Conservation (phyloP, 345 rosid genomes). For the Eucalyptus melliodora region DNA sequence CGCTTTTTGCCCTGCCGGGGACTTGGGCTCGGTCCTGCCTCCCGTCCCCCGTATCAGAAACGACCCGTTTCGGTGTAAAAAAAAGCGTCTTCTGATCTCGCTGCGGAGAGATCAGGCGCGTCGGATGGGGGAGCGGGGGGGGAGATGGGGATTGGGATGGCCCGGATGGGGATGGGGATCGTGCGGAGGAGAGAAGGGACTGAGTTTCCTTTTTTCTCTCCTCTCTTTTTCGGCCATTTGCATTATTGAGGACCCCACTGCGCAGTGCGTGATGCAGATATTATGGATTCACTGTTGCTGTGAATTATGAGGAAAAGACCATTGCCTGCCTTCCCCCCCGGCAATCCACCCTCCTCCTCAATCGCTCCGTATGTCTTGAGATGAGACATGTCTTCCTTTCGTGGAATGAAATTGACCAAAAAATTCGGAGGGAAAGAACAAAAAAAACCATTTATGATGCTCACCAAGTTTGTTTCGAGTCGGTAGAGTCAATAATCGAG, state of each 20-base stretch:
- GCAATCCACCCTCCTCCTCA: neutral
- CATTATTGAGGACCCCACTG: neutral
- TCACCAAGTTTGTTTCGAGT: neutral
- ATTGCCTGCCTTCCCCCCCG: neutral
- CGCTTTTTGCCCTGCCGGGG: neutral
- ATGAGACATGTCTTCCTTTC: neutral
- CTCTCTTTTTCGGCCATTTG: neutral
- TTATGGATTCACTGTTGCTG: neutral
- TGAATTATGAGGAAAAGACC: neutral
- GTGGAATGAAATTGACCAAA: neutral
- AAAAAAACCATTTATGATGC: neutral
- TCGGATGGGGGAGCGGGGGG: neutral
- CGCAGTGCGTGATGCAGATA: neutral
- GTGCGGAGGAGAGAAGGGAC: neutral
- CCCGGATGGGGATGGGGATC: neutral
- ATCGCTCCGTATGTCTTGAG: neutral
- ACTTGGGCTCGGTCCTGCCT: neutral
- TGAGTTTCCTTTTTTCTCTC: neutral
- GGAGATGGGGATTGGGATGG: rapidly evolving
- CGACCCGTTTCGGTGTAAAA: neutral
- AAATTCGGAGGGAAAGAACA: neutral
- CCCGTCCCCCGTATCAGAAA: neutral
- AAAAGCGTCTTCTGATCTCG: too few relatives aligned
- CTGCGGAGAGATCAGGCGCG: neutral
- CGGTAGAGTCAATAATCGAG: too few relatives aligned